Evolutionary conservation across 1,139 yeast genomes (phyloP), one percentile per base, ranked within the genome.

Genomic region (Debaryomyces udenii): DNA sequence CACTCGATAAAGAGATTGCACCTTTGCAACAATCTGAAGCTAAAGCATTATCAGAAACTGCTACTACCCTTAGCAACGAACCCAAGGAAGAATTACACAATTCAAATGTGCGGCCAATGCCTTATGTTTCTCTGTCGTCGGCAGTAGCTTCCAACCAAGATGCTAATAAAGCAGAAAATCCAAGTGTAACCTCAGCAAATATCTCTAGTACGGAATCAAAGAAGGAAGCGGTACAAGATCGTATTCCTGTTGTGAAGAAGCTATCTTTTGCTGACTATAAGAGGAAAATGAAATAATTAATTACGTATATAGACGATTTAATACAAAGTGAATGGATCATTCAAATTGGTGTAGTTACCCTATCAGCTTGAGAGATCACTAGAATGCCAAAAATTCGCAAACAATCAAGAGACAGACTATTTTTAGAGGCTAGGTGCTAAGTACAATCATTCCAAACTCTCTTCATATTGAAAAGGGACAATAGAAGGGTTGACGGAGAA

Each of bases 181-280:
- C 39, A 28, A 13, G 27, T 17, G 37, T 44, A 13, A 20, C 22
- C 5, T 6, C 22, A 6, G 48, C 7, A 10, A 18, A 10, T n/a
- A 9, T 29, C 6, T 6, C 32, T 20, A 15, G 6, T 16, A 27
- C 14, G 11, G 33, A 10, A 6, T 7, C 24, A 9, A 20, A 24
- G 13, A 33, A 30, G n/a, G 32, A 24, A 14, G 22, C 24, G 17
- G 7, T 27, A 9, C n/a, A 6, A 13, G 30, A 27, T 16, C 48
- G 57, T 4, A 59, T 59, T 29, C 61, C 54, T 50, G 60, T 68
- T 7, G 78, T 75, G 48, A 87, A 87, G 68, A 86, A 86, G 61
- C 66, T 87, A 46, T 84, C 91, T 27, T 83, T 88, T 63, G 95
- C 95, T 1, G 96, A 87, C 57, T 87, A 87, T 61, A 83, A 82